These are phyloP conservation scores for Colletotrichum sp. DNA, from an alignment of 2,329 filamentous ascomycete species.

Conservation along the genomic window DNA sequence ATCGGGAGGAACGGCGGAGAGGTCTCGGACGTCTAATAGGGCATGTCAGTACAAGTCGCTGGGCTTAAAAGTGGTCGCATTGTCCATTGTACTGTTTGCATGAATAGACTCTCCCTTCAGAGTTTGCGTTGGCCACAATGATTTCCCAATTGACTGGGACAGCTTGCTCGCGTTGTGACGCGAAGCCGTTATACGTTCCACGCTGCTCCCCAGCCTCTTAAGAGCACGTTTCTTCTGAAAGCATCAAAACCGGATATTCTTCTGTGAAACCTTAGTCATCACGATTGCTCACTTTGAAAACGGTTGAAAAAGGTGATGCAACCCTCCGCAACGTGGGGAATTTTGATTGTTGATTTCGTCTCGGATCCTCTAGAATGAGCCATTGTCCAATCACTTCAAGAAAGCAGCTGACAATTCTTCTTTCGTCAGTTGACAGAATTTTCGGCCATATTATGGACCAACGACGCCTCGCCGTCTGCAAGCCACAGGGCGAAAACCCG, in stretches of 20 bases:
- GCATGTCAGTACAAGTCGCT: background rate
- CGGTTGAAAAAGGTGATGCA: background rate
- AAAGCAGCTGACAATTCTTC: background rate
- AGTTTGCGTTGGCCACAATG: background rate
- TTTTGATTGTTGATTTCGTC: background rate
- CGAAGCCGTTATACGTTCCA: slow-evolving; percentile 4
- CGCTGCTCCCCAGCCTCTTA: background rate
- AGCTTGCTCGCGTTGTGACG: background rate
- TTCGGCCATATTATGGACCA: background rate
- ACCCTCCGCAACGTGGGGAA: background rate
- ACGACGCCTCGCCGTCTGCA: background rate
- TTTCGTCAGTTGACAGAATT: background rate
- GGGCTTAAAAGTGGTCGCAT: background rate
- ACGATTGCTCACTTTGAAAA: background rate
- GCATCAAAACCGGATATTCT: background rate
- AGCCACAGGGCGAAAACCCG: background rate
- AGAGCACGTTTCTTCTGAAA: slow-evolving; percentile 4
- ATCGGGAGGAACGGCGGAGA: background rate
- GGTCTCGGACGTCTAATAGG: background rate
- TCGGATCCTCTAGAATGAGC: background rate
- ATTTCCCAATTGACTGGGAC: background rate
- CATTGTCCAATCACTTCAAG: background rate
- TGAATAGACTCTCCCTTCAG: slow-evolving; percentile 5
- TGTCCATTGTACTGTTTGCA: slow-evolving; percentile 12
- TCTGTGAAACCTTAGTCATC: slow-evolving; percentile 14